Evolutionary conservation across 306 rosid genomes (phyloP).

Genomic region (Betula pendula): DNA sequence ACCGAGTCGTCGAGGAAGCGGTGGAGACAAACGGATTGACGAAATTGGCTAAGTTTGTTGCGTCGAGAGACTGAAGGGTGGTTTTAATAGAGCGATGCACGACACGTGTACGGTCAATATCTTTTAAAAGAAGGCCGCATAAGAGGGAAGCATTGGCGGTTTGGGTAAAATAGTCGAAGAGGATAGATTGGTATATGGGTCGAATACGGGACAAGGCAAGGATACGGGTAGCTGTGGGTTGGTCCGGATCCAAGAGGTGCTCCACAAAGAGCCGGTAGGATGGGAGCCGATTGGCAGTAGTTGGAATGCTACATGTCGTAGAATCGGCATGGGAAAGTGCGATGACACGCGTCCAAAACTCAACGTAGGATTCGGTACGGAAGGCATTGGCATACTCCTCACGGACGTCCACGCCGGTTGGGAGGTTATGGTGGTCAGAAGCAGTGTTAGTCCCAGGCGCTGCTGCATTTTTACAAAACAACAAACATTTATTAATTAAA

Average conservation of each 20-base stretch:
- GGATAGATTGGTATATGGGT: slow-evolving; percentile 35
- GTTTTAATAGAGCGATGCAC: slow-evolving; percentile 25
- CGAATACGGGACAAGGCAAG: slow-evolving; percentile 29
- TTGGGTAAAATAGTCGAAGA: slow-evolving; percentile 58
- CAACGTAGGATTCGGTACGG: slow-evolving; percentile 76
- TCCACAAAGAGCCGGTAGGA: slow-evolving; percentile 77
- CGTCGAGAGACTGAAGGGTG: slow-evolving; percentile 23
- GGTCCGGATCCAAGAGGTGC: slow-evolving; percentile 69
- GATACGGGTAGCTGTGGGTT: slow-evolving; percentile 39
- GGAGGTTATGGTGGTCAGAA: not conserved
- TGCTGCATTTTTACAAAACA: slow-evolving; percentile 9
- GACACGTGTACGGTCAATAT: slow-evolving; percentile 47
- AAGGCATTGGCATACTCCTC: slow-evolving; percentile 82
- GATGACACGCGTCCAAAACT: slow-evolving; percentile 77
- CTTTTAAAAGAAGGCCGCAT: slow-evolving; percentile 58
- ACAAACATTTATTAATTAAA: no score
- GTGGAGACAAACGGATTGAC: slow-evolving; percentile 32
- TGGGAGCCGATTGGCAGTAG: slow-evolving; percentile 64
- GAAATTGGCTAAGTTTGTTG: slow-evolving; percentile 11
- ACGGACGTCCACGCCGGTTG: slow-evolving; percentile 44
- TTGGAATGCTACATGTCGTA: slow-evolving; percentile 33
- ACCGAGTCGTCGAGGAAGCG: not conserved
- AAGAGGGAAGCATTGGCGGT: slow-evolving; percentile 60
- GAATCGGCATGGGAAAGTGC: slow-evolving; percentile 28
- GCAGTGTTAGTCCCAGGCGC: slow-evolving; percentile 15